Percentiles rank a stretch among this genome's conserved stretches.
These are phyloP conservation scores for Globisporangium irregulare DNA, from an alignment of 352 stramenopile genomes.

Conservation along the genomic window DNA sequence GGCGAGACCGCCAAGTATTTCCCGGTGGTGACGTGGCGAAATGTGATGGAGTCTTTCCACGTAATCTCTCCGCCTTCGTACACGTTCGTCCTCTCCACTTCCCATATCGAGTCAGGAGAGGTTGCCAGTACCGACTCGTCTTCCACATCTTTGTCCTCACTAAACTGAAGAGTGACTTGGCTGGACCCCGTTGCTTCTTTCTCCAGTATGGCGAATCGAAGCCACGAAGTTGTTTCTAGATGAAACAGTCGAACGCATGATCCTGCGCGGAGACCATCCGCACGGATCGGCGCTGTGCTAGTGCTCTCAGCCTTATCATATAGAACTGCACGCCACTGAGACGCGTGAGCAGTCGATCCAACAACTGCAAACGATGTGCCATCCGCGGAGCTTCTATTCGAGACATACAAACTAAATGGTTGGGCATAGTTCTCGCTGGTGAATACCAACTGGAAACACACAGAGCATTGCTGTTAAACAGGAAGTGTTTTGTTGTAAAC, in stretches of 20 bases:
- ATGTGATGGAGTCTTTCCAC: conserved; percentile 45
- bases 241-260: conserved; percentile 61
- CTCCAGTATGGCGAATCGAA: conserved; percentile 30
- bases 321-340: conserved; percentile 51
- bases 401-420: conserved; percentile 61
- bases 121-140: conserved; percentile 25
- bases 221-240: conserved; percentile 64
- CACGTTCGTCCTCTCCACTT: conserved; percentile 44
- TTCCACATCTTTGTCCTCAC: conserved; percentile 40
- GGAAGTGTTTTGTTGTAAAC: neutral
- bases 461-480: neutral
- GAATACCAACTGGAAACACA: conserved; percentile 38
- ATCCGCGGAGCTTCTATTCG: conserved; percentile 40
- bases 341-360: conserved; percentile 53
- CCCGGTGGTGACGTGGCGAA: conserved; percentile 56
- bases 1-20: conserved; percentile 51
- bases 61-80: conserved; percentile 56
- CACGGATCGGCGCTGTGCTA: conserved; percentile 13
- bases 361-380: conserved; percentile 36
- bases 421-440: conserved; percentile 44
- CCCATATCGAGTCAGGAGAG: conserved; percentile 59
- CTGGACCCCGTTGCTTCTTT: conserved; percentile 2
- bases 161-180: conserved; percentile 44
- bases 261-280: conserved; percentile 39
- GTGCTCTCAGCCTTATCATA: conserved; percentile 39